Conservation (phyloP, 371 early-diverging fungal genomes). For the Apophysomyces ossiformis region DNA sequence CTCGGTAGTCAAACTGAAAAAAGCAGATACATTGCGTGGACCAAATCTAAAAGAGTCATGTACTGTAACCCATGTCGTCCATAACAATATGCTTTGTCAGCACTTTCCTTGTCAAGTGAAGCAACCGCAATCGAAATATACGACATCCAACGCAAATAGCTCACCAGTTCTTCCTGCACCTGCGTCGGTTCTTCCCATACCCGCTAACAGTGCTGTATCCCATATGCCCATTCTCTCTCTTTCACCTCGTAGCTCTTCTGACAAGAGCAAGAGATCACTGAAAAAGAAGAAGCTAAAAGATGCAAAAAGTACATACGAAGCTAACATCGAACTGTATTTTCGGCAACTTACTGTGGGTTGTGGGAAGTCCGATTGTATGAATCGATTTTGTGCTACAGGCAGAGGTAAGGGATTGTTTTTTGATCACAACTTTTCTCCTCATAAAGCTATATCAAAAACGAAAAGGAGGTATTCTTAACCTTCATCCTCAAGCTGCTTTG, state of each 20-base stretch:
- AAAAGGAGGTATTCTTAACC: constrained; percentile 41
- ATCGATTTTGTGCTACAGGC: constrained; percentile 50
- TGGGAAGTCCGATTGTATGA: constrained; percentile 37
- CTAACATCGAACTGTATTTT: constrained; percentile 40
- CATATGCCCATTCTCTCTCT: constrained; percentile 12
- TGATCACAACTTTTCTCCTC: constrained; percentile 9
- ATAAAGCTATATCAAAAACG: constrained; percentile 2
- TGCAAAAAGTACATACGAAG: constrained; percentile 44
- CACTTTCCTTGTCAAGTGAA: constrained; percentile 18
- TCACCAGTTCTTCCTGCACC: constrained; percentile 1
- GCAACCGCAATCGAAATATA: constrained; percentile 8
- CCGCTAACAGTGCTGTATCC: constrained; percentile 11
- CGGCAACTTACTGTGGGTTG: constrained; percentile 50
- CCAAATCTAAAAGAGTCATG: constrained; percentile 3
- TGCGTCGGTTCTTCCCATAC: constrained; percentile 4
- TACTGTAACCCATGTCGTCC: constrained; percentile 2
- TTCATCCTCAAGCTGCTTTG: constrained; percentile 50
- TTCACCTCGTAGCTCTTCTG: neutral
- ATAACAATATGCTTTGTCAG: constrained; percentile 14
- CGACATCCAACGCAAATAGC: neutral
- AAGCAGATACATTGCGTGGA: neutral
- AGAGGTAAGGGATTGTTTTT: constrained; percentile 26
- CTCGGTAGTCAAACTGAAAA: constrained; percentile 6
- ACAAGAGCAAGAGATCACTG: constrained; percentile 20
- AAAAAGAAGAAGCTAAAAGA: constrained; percentile 36